Evolutionary conservation across 148 eudicot genomes (phyloP), one percentile per base, ranked within the genome.

Genomic region (Chenopodium album): DNA sequence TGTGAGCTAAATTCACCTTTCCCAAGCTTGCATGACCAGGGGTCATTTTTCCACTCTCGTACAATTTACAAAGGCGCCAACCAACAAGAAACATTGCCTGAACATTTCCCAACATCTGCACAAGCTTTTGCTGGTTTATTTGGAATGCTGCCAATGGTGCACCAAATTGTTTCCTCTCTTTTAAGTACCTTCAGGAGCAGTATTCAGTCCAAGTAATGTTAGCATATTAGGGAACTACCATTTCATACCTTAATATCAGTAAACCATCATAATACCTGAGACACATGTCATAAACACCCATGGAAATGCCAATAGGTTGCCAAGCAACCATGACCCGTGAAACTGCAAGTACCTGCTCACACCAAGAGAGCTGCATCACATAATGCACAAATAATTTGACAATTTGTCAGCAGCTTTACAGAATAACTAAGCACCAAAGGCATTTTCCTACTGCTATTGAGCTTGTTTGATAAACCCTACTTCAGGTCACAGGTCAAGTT

Each of bases 201-300:
- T 22, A 74, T 73, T 20, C 65, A 56, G 41, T 72, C 44, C 34
- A 71, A 46, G 65, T 78, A n/a, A 66, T 16, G 52, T 78, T 76
- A 20, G 76, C 71, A n/a, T 48, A 14, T 17, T 2, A 64, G 19
- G 22, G 63, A 75, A 10, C 22, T 17, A 65, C 37, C 5, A 14
- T 7, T 28, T 6, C 28, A 20, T 28, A 73, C 0, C 77, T 26
- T 73, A 8, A 23, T n/a, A 20, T 31, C 11, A 19, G 20, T 26
- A 79, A 23, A 50, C n/a, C 62, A 37, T 23, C 20, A 73, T 65
- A 50, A 75, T 92, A 94, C 98, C 98, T 92, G 89, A 90, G 98
- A 85, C 98, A 93, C 93, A 94, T 94, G 78, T 94, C 98, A 76
- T 94, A 94, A 60, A 92, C 94, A 78, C 98, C 98, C 98, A 94